Conservation (phyloP, 345 rosid species). For the Gossypium stocksii region DNA sequence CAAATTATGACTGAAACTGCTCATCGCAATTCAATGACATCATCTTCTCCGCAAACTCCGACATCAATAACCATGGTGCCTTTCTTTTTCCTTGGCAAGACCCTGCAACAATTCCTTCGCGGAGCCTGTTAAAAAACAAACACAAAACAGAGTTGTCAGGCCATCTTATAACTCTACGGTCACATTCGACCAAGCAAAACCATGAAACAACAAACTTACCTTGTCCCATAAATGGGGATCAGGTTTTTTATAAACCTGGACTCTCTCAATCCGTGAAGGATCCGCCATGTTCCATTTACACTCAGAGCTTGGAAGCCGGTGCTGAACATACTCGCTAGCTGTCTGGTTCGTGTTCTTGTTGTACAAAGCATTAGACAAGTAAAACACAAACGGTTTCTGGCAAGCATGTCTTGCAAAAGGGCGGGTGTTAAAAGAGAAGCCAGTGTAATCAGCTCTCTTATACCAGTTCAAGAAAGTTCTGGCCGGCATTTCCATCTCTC, state of each 20-base stretch:
- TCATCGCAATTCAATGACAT: constrained; percentile 33
- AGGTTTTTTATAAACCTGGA: constrained; percentile 39
- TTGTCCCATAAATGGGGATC: constrained; percentile 9
- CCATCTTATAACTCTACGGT: neutral
- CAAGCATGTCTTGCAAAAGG: constrained; percentile 33
- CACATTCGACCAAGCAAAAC: neutral
- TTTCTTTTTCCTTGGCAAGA: constrained; percentile 27
- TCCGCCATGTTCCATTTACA: constrained; percentile 43
- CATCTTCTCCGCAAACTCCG: constrained; percentile 44
- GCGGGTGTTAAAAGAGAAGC: constrained; percentile 57
- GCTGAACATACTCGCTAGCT: constrained; percentile 36
- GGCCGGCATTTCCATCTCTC: constrained; percentile 48
- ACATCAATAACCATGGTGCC: constrained; percentile 39
- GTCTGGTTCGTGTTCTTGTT: constrained; percentile 27
- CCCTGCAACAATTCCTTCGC: constrained; percentile 54
- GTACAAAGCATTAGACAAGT: constrained; percentile 34
- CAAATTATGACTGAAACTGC: neutral
- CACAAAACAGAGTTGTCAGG: neutral
- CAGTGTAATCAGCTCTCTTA: constrained; percentile 22
- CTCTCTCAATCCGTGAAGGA: constrained; percentile 29
- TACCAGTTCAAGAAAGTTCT: constrained; percentile 68
- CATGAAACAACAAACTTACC: constrained; percentile 20
- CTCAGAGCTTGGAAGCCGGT: constrained; percentile 12
- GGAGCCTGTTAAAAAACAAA: constrained; percentile 36
- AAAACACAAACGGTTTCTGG: constrained; percentile 48